These are phyloP conservation scores for Inonotus obliquus DNA, from an alignment of 1,284 basidiomycete genomes.

Conservation along the genomic window DNA sequence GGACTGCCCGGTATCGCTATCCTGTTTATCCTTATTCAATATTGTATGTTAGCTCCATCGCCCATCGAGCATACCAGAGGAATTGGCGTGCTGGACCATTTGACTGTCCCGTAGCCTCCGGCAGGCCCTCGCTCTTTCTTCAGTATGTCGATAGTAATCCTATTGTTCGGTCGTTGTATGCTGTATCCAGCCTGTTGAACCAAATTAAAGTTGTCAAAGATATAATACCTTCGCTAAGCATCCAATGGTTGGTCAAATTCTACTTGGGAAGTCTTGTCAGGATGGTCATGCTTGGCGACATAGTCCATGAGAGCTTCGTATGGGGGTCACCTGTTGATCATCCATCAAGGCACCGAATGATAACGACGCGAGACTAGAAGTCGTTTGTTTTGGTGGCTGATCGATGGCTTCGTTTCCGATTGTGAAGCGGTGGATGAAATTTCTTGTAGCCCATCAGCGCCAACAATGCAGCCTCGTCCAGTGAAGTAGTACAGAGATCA, in stretches of 20 bases:
- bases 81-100: not conserved
- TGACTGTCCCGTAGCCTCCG: not conserved
- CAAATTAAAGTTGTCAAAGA: not conserved
- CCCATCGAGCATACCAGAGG: not conserved
- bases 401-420: too few relatives aligned
- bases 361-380: too few relatives aligned
- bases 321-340: too few relatives aligned
- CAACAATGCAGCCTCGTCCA: not conserved
- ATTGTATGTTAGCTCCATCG: not conserved
- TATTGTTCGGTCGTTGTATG: not conserved
- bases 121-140: not conserved
- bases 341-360: too few relatives aligned
- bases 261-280: too few relatives aligned
- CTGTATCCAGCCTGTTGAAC: not conserved
- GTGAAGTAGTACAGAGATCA: too few relatives aligned
- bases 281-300: not conserved
- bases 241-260: too few relatives aligned
- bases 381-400: too few relatives aligned
- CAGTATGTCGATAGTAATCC: not conserved
- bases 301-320: too few relatives aligned
- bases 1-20: not conserved
- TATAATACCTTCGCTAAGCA: not conserved
- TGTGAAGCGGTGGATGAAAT: too few relatives aligned
- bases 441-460: constrained; percentile 10
- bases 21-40: constrained; percentile 1